Evolutionary conservation across 352 stramenopile species (phyloP).

Genomic region (Saprolegnia parasitica): DNA sequence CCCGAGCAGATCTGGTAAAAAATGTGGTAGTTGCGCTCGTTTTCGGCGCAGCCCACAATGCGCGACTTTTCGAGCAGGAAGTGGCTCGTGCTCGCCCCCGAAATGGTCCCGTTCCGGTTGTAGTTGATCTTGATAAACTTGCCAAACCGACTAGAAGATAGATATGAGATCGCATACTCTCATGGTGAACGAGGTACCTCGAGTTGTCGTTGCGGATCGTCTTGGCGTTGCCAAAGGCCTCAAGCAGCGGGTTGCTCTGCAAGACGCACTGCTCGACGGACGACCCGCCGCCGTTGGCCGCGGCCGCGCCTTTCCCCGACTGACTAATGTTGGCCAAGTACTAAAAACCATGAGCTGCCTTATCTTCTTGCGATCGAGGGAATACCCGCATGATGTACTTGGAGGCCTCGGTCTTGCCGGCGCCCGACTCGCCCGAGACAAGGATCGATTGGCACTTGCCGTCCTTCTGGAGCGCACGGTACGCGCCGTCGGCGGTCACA

Average conservation of each 20-base stretch:
- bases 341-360: too few relatives aligned
- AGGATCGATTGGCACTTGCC: slow-evolving; percentile 84
- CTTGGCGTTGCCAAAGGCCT: slow-evolving; percentile 92
- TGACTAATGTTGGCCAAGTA: slow-evolving; percentile 88
- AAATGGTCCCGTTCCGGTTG: slow-evolving; percentile 85
- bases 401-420: slow-evolving; percentile 85
- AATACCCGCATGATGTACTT: slow-evolving; percentile 89
- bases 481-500: slow-evolving; percentile 75
- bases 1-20: slow-evolving; percentile 97
- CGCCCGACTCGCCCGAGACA: slow-evolving; percentile 80
- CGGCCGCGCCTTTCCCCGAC: slow-evolving; percentile 67
- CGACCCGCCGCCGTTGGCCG: slow-evolving; percentile 47
- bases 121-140: slow-evolving; percentile 97
- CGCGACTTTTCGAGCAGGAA: slow-evolving; percentile 98
- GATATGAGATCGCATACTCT: background rate
- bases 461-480: slow-evolving; percentile 70
- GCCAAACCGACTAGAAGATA: slow-evolving; percentile 81
- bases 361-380: too few relatives aligned
- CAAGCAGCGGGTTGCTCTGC: slow-evolving; percentile 89
- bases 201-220: slow-evolving; percentile 96
- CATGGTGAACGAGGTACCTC: slow-evolving; percentile 3
- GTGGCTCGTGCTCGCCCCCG: slow-evolving; percentile 91
- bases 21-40: slow-evolving; percentile 98
- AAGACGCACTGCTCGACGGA: slow-evolving; percentile 88
- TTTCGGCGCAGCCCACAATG: slow-evolving; percentile 88